A percentile compares a stretch with the other conserved stretches of the same genome.
Conservation (phyloP, 2,329 filamentous ascomycete genomes). For the Scytalidium lignicola region DNA sequence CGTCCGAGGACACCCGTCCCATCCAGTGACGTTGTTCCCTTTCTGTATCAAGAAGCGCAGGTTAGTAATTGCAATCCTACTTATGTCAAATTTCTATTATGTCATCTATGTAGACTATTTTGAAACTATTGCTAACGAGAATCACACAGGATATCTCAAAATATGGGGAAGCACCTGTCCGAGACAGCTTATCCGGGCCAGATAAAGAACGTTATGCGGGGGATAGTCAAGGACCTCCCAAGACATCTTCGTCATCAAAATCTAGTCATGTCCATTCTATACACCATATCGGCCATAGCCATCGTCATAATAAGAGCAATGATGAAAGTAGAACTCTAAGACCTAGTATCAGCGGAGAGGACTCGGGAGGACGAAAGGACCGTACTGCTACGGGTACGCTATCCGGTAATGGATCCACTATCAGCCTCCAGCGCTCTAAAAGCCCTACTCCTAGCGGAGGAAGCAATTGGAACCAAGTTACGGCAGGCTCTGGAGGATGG, state of each 20-base stretch:
- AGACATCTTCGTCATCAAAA: constrained; percentile 59
- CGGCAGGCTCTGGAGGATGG: constrained; percentile 10
- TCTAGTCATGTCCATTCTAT: constrained; percentile 44
- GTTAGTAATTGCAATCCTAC: constrained; percentile 42
- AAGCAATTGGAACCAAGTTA: constrained; percentile 45
- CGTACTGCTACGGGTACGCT: constrained; percentile 29
- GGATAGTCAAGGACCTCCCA: constrained; percentile 42
- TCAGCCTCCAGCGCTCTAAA: constrained; percentile 54
- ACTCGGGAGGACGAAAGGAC: constrained; percentile 55
- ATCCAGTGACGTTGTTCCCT: constrained; percentile 93
- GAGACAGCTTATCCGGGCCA: constrained; percentile 61
- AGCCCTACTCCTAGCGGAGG: constrained; percentile 77
- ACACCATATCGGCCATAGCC: constrained; percentile 59
- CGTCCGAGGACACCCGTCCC: constrained; percentile 80
- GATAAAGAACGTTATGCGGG: constrained; percentile 63
- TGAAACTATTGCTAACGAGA: constrained; percentile 7
- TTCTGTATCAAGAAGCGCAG: constrained; percentile 84
- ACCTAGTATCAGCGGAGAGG: constrained; percentile 72
- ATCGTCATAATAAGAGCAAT: constrained; percentile 66
- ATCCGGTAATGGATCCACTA: constrained; percentile 21
- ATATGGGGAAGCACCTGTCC: constrained; percentile 73
- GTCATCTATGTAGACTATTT: too few relatives aligned
- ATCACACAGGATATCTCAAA: constrained; percentile 61
- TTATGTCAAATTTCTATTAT: too few relatives aligned
- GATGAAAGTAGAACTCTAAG: constrained; percentile 62